Evolutionary conservation across 495 filamentous ascomycete genomes (phyloP).

Genomic region (Aspergillus kassunensis): DNA sequence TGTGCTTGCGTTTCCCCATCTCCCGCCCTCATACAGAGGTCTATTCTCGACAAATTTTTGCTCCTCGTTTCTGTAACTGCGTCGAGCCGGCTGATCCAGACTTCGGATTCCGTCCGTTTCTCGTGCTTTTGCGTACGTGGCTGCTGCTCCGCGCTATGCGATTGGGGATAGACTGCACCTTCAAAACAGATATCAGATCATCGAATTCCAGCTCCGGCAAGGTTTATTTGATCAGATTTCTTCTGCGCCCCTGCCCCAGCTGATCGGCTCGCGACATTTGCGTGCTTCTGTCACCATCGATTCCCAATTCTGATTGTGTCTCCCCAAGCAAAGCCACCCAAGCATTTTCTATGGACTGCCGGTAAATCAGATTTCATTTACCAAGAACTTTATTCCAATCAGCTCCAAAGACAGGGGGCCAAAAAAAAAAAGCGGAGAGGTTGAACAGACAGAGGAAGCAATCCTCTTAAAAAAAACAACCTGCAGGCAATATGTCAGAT

Average conservation of each 20-base stretch:
- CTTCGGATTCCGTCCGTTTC: constrained; percentile 11
- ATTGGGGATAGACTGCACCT: constrained; percentile 13
- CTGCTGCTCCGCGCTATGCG: constrained; percentile 28
- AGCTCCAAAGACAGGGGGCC: constrained; percentile 10
- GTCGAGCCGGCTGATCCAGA: constrained; percentile 3
- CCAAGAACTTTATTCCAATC: constrained; percentile 14
- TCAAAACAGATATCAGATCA: constrained; percentile 21
- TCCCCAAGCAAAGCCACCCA: constrained; percentile 13
- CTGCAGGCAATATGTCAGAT: constrained; percentile 36
- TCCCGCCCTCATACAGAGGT: constrained; percentile 16
- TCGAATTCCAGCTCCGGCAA: constrained; percentile 13
- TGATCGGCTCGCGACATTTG: constrained; percentile 28
- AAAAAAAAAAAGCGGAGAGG: constrained; percentile 4
- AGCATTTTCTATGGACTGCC: constrained; percentile 9
- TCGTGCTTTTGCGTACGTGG: constrained; percentile 26
- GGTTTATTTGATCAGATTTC: constrained; percentile 11
- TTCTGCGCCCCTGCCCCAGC: constrained; percentile 11
- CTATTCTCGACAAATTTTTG: too few relatives aligned
- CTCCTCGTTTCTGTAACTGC: constrained; percentile 11
- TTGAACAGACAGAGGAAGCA: constrained; percentile 1
- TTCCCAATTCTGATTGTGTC: constrained; percentile 12
- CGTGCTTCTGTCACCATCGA: constrained; percentile 17
- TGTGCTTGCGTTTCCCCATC: constrained; percentile 13
- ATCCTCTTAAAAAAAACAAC: constrained; percentile 16
- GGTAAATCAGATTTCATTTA: constrained; percentile 15